These are phyloP conservation scores for Hyaloscypha hepaticicola DNA, from an alignment of 495 filamentous ascomycete species.

Conservation along the genomic window DNA sequence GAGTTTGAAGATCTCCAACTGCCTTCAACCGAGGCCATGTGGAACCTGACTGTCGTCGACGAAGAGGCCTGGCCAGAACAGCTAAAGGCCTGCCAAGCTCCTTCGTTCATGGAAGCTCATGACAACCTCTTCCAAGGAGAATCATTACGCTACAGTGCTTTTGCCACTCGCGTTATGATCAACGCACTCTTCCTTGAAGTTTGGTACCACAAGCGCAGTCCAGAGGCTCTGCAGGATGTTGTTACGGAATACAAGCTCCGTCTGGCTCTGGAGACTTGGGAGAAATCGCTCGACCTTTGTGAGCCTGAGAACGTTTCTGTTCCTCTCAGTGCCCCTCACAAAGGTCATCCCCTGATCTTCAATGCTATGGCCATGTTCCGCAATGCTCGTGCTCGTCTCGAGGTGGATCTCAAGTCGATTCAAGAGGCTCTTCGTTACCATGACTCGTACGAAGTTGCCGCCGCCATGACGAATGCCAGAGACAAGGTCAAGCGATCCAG, in stretches of 20 bases:
- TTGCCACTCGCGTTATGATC: slow-evolving; percentile 97
- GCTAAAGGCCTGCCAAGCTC: slow-evolving; percentile 63
- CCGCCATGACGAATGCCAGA: slow-evolving; percentile 90
- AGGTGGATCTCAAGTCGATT: slow-evolving; percentile 92
- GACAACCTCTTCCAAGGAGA: slow-evolving; percentile 94
- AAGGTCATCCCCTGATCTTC: slow-evolving; percentile 97
- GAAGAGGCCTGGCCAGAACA: slow-evolving; percentile 81
- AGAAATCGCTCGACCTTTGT: slow-evolving; percentile 90
- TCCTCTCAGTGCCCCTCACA: slow-evolving; percentile 90
- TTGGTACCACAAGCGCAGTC: slow-evolving; percentile 97
- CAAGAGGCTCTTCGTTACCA: slow-evolving; percentile 97
- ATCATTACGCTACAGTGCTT: slow-evolving; percentile 89
- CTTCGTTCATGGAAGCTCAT: slow-evolving; percentile 90
- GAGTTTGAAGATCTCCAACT: slow-evolving; percentile 93
- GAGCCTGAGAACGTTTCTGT: slow-evolving; percentile 90
- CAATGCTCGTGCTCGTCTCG: slow-evolving; percentile 86
- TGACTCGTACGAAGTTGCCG: slow-evolving; percentile 93
- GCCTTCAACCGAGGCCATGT: slow-evolving; percentile 90
- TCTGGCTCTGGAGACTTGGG: slow-evolving; percentile 95
- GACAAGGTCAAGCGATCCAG: slow-evolving; percentile 90
- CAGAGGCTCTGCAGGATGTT: slow-evolving; percentile 92
- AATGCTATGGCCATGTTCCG: slow-evolving; percentile 98
- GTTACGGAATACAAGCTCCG: slow-evolving; percentile 98
- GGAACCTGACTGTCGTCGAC: slow-evolving; percentile 82
- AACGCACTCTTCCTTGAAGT: slow-evolving; percentile 98